These are phyloP conservation scores for Lomentospora prolificans DNA, from an alignment of 2,329 filamentous ascomycete species.

Conservation along the genomic window DNA sequence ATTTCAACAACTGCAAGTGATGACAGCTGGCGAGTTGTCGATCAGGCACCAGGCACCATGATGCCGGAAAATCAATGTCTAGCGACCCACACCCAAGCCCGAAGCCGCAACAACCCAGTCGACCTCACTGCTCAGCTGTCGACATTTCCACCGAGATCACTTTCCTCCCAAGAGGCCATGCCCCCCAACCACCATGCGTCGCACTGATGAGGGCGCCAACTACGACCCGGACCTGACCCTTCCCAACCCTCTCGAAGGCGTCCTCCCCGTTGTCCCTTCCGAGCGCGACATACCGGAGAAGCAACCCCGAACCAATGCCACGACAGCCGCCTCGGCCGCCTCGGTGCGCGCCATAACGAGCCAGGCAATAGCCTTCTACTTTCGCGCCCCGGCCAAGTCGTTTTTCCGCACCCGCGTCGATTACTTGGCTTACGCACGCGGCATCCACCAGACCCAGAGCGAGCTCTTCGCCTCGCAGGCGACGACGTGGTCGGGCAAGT, in stretches of 20 bases:
- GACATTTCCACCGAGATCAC: too few relatives aligned
- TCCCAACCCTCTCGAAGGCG: constrained; percentile 16
- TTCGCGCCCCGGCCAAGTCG: constrained; percentile 80
- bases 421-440: constrained; percentile 55
- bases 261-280: constrained; percentile 34
- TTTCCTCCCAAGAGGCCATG: too few relatives aligned
- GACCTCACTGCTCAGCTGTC: too few relatives aligned
- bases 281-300: constrained; percentile 33
- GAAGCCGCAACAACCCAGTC: too few relatives aligned
- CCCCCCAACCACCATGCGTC: constrained; percentile 3
- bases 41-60: background rate
- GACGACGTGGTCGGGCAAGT: constrained; percentile 25
- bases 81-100: too few relatives aligned
- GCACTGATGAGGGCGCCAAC: background rate
- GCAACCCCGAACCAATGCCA: constrained; percentile 41
- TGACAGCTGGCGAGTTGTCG: background rate
- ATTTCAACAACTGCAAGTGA: background rate
- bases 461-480: constrained; percentile 22
- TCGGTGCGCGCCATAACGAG: constrained; percentile 75
- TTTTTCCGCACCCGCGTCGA: constrained; percentile 89
- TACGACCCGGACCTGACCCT: background rate
- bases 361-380: constrained; percentile 82
- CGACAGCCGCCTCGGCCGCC: constrained; percentile 72
- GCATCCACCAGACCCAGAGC: constrained; percentile 37
- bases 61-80: too few relatives aligned